Evolutionary conservation across 2,329 filamentous ascomycete genomes (phyloP), one percentile per base, ranked within the genome.

Genomic region (Arthrobotrys pseudoclavata): DNA sequence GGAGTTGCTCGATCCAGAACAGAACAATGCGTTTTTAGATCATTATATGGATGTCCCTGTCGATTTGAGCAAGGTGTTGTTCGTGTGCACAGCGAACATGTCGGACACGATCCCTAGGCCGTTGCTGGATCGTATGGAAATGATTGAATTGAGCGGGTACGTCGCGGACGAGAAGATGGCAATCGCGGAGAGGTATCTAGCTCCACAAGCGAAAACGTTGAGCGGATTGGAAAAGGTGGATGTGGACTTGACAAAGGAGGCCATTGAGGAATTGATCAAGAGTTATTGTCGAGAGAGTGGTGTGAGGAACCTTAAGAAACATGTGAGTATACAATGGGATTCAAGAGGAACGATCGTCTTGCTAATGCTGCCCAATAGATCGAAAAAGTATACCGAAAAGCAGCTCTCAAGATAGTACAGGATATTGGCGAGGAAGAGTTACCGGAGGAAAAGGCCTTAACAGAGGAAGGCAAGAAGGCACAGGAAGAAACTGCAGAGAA

Each of bases 21-120:
- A 99, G 83, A 99, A 99, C 85, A 94, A 87, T 83, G 97, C 94
- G 24, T 99, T 99, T 88, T 85, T 99, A 79, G 96, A 99, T 81
- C 96, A 99, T 84, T 99, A 99, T 85, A 93, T 99, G 89, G 96
- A 99, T 83, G 94, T 99, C 0, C 96, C 96, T 0, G 95, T 99
- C 4, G 96, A 99, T 83, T 87, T 99, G 62, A 97, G 94, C 62
- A 98, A 98, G 85, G 96, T 99, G 1, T 88, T 99, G 22, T 99
- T 99, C 83, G 96, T 99, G 48, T 99, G 96, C 87, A 99, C 96
- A 13, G 96, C 96, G 76, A 99, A 99, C 84, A 96, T 98, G 91
- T 97, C 94, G 0, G 96, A 99, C 82, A 99, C 96, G 0, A 99
- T 99, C 79, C 96, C 96, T 15, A 89, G 94, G 48, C 96, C 96